Base-by-base conservation (phyloP, 2,329 filamentous ascomycete genomes). In the Colletotrichum siamense region DNA sequence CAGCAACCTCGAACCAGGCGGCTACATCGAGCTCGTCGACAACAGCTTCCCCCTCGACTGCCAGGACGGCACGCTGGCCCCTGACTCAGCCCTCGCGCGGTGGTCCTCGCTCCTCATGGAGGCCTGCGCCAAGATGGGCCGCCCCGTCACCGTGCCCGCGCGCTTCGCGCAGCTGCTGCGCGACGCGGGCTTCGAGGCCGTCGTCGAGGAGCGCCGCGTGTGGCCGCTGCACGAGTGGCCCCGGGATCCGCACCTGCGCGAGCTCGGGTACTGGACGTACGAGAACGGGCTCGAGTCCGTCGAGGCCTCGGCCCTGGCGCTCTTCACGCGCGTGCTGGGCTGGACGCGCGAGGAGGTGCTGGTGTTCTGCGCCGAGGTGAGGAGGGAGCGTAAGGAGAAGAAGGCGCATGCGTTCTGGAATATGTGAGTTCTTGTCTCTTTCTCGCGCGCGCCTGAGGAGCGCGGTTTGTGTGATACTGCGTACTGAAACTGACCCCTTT, bases 191-290 rank as follows among this genome's bases (percentile, higher is more conserved):
- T 86, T 84, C 75, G 79, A 80, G 4, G 81, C 86, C 69, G 78
- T 86, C 16, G 78, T 81, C 6, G 80, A 81, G 68, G 75, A 79
- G 22, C 77, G 78, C 22, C 79, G 80, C 71, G 82, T 84, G 77
- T 84, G 84, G 81, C 85, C 84, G 5, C 79, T 82, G 30, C 83
- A 83, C 39, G 24, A 79, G 5, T 87, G 85, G 85, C 82, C 84
- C n/a, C n/a, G n/a, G n/a, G n/a, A n/a, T n/a, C n/a, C n/a, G n/a
- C n/a, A n/a, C n/a, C n/a, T n/a, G n/a, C n/a, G n/a, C n/a, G n/a
- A n/a, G n/a, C n/a, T n/a, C n/a, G n/a, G n/a, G n/a, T n/a, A n/a
- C n/a, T n/a, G n/a, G n/a, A n/a, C n/a, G n/a, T n/a, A n/a, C n/a
- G n/a, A n/a, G n/a, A n/a, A n/a, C n/a, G n/a, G n/a, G n/a, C n/a